Conservation (phyloP, 495 filamentous ascomycete genomes). For the Haplographium delicatum region DNA sequence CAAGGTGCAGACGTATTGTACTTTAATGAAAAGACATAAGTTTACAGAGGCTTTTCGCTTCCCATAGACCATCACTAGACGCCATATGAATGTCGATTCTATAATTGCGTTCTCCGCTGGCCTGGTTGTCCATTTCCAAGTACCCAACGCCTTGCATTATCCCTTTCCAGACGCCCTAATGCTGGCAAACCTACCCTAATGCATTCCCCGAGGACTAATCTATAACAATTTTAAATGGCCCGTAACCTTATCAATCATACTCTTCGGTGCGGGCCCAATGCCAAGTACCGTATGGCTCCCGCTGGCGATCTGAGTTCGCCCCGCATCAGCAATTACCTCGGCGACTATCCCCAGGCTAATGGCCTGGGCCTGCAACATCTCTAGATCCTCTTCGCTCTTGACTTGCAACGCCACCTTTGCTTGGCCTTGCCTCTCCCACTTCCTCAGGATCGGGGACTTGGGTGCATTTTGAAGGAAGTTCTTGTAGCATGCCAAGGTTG, state of each 20-base stretch:
- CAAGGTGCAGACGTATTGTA: too few relatives aligned
- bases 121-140: too few relatives aligned
- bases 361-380: constrained; percentile 70
- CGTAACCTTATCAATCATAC: constrained; percentile 79
- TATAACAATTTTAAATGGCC: constrained; percentile 83
- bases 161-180: too few relatives aligned
- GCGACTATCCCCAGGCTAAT: constrained; percentile 80
- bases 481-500: constrained; percentile 96
- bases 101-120: too few relatives aligned
- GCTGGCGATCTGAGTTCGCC: constrained; percentile 91
- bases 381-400: constrained; percentile 77
- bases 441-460: constrained; percentile 58
- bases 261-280: constrained; percentile 82
- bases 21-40: too few relatives aligned
- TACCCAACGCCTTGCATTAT: not conserved
- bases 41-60: too few relatives aligned
- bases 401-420: constrained; percentile 88
- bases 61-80: too few relatives aligned
- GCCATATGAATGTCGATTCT: too few relatives aligned
- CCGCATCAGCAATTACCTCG: constrained; percentile 89
- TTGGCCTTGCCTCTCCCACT: constrained; percentile 82
- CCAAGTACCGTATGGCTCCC: constrained; percentile 90
- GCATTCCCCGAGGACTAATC: too few relatives aligned
- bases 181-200: too few relatives aligned
- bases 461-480: constrained; percentile 45